Conservation (phyloP, 2,329 filamentous ascomycete genomes). For the Fusarium praegraminearum region DNA sequence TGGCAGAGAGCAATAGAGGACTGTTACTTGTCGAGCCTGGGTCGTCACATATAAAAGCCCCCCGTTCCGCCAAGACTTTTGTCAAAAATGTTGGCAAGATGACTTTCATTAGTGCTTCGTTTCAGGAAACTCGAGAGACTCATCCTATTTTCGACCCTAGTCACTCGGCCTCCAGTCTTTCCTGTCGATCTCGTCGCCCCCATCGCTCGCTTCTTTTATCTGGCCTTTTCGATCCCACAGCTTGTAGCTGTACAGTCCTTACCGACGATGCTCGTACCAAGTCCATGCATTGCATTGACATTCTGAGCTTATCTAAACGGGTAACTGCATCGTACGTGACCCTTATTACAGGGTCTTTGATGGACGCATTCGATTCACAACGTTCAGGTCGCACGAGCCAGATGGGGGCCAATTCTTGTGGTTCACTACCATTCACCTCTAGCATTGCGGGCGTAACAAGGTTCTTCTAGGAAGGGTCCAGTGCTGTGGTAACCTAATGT, state of each 20-base stretch:
- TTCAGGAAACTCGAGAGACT: conserved; percentile 1
- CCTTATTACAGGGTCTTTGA: background rate
- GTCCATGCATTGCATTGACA: background rate
- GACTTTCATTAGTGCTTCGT: conserved; percentile 3
- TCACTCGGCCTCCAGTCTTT: background rate
- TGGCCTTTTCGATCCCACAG: background rate
- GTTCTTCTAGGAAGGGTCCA: background rate
- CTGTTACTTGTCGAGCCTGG: conserved; percentile 16
- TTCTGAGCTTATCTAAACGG: conserved; percentile 13
- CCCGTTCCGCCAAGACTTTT: conserved; percentile 28
- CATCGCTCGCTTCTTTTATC: conserved; percentile 2
- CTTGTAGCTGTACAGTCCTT: conserved; percentile 7
- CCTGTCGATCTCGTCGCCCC: conserved; percentile 20
- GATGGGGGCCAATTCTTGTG: background rate
- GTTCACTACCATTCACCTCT: background rate
- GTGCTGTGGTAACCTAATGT: background rate
- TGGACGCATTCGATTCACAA: background rate
- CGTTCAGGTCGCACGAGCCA: background rate
- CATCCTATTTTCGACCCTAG: conserved; percentile 13
- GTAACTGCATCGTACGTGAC: background rate
- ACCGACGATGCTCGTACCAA: background rate
- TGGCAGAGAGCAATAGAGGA: conserved; percentile 14
- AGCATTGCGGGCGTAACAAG: conserved; percentile 21
- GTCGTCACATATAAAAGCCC: conserved; percentile 23
- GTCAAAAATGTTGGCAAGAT: conserved; percentile 24